Evolutionary conservation across 2,329 filamentous ascomycete species (phyloP), one percentile per base, ranked within the genome.

Genomic region (Aureobasidium sp.): DNA sequence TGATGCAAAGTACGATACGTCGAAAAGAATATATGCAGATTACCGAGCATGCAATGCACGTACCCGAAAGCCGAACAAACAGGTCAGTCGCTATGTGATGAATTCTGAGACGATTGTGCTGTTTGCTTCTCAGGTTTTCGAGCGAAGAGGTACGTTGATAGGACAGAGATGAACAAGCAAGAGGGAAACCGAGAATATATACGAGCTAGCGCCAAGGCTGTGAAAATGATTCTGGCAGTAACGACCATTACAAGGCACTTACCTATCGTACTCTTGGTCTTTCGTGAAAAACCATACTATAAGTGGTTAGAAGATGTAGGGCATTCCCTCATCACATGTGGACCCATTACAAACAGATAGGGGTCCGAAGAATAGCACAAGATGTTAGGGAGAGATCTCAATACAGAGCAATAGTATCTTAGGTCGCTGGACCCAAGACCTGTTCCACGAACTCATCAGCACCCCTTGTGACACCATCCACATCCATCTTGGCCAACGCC

Each of bases 401-500:
- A 5, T 15, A 37, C 5, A 37, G 13, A 15, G 20, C 41, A 44
- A 27, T 24, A 46, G 12, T 15, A 17, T 1, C 7, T 48, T 15
- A 48, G 29, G 15, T 15, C 7, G 24, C 15, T 9, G 46, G 46
- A 0, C 46, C 46, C 46, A 48, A 32, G 24, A 48, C 46, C 20
- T 68, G 64, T 70, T 72, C 71, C 1, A 73, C 79, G 73, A 87
- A 89, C 10, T 73, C 72, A 63, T 88, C 86, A 0, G 88, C 88
- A 66, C 89, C 87, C 61, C 76, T 78, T 52, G 81, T 79, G 47
- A 92, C 82, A 32, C 74, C 76, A 43, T 76, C 74, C 26, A 91
- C 82, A 70, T 90, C 81, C 63, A 90, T 81, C 60, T 85, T 81
- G 69, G 78, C 77, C 66, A 92, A 73, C 12, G 86, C 88, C 71